Evolutionary conservation across 768 basidiomycete genomes (phyloP).

Genomic region (Boletales sp.): DNA sequence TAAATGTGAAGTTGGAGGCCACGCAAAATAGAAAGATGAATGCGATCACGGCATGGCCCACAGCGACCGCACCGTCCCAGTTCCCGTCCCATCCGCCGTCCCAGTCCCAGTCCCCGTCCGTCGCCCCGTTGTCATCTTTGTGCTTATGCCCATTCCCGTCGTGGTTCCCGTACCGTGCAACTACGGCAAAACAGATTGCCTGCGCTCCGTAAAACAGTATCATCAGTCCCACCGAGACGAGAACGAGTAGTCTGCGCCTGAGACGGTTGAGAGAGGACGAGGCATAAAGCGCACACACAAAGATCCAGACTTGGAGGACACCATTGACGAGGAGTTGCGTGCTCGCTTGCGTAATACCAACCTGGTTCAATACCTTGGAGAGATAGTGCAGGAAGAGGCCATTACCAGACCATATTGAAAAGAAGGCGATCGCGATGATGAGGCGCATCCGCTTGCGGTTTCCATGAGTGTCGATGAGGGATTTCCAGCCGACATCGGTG

Average conservation of each 20-base stretch:
- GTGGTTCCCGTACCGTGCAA: constrained; percentile 36
- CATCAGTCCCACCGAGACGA: constrained; percentile 57
- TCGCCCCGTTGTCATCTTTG: too few species aligned
- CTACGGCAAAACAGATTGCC: constrained; percentile 61
- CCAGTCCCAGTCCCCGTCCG: too few species aligned
- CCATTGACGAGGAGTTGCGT: constrained; percentile 81
- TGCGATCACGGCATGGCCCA: constrained; percentile 71
- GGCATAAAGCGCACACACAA: constrained; percentile 56
- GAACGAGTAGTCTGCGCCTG: constrained; percentile 67
- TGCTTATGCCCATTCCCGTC: too few species aligned
- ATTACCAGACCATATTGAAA: constrained; percentile 85
- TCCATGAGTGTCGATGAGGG: constrained; percentile 61
- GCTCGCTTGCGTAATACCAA: constrained; percentile 59
- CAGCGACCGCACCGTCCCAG: constrained; percentile 17
- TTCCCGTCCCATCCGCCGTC: too few species aligned
- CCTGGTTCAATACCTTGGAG: constrained; percentile 62
- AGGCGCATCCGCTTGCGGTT: constrained; percentile 76
- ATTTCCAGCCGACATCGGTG: constrained; percentile 62
- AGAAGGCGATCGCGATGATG: constrained; percentile 75
- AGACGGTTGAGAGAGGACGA: constrained; percentile 60
- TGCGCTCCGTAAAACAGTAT: constrained; percentile 63
- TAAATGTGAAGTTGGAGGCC: constrained; percentile 78
- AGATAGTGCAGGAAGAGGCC: constrained; percentile 85
- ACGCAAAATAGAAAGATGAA: constrained; percentile 85
- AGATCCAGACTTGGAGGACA: constrained; percentile 81